A percentile compares a stretch with the other conserved stretches of the same genome.
phyloP scores from a whole-genome alignment of 2,329 filamentous ascomycete genomes.

The Orbilia brochopaga region DNA sequence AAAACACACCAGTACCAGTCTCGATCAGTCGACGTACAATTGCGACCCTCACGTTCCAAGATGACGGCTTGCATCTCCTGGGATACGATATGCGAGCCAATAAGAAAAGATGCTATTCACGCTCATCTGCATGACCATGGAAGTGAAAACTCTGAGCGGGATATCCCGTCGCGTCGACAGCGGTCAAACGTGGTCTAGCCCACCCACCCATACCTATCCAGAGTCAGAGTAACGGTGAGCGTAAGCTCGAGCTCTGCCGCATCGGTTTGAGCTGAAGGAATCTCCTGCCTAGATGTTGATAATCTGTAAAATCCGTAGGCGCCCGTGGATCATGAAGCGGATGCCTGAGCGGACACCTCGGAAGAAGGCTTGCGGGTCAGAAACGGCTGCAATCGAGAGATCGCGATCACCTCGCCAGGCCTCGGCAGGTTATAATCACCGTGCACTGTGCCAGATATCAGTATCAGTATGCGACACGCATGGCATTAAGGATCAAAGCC shows the following conservation, averaged over 20 bases:
- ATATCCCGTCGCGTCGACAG: no score
- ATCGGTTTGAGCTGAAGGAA: slow-evolving; percentile 35
- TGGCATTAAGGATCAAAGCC: neutral
- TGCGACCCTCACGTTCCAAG: slow-evolving; percentile 25
- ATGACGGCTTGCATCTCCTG: slow-evolving; percentile 25
- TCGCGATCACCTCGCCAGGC: slow-evolving; percentile 1
- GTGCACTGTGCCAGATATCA: neutral
- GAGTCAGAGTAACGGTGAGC: neutral
- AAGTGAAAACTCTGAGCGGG: no score
- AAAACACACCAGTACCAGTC: slow-evolving; percentile 11
- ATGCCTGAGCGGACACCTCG: neutral
- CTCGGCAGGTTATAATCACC: no score
- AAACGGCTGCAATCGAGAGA: neutral
- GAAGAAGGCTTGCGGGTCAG: neutral
- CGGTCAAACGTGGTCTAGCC: neutral
- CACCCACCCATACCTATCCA: neutral
- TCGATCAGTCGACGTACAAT: slow-evolving; percentile 18
- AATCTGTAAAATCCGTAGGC: neutral
- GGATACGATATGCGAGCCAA: slow-evolving; percentile 12
- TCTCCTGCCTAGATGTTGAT: slow-evolving; percentile 32
- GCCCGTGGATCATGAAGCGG: neutral
- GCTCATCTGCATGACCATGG: no score
- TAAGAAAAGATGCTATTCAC: slow-evolving; percentile 1
- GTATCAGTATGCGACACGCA: neutral
- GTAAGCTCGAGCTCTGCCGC: slow-evolving; percentile 21